Percentiles rank a stretch among this genome's conserved stretches.
phyloP scores from a whole-genome alignment of 129 eudicot species.

The Helianthus annuus region DNA sequence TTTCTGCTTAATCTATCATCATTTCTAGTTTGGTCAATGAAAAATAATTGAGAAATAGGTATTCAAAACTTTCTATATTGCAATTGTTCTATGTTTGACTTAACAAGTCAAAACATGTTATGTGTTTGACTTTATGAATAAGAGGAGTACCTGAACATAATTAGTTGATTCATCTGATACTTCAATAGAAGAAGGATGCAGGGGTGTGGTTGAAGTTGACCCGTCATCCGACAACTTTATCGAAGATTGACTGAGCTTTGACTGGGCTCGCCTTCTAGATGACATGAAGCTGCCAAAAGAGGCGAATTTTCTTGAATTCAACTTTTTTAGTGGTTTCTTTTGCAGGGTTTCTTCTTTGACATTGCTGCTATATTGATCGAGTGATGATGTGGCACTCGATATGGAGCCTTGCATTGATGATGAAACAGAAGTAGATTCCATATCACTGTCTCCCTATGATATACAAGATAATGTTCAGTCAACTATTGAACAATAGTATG shows the following conservation, averaged over 20 bases:
- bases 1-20: not conserved
- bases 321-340: slow-evolving; percentile 33
- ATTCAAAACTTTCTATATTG: not conserved
- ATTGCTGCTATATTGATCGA: slow-evolving; percentile 31
- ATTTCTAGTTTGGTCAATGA: too few relatives aligned
- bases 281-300: slow-evolving; percentile 54
- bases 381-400: slow-evolving; percentile 27
- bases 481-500: not conserved
- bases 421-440: slow-evolving; percentile 47
- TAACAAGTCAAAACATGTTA: not conserved
- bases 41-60: not conserved
- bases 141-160: slow-evolving; percentile 35
- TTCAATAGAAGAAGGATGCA: slow-evolving; percentile 34
- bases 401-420: slow-evolving; percentile 54
- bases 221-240: slow-evolving; percentile 18
- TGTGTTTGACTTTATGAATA: slow-evolving; percentile 7
- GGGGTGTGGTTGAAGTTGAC: slow-evolving; percentile 21
- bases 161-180: slow-evolving; percentile 47
- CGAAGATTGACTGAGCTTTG: slow-evolving; percentile 46
- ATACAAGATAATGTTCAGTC: slow-evolving; percentile 15
- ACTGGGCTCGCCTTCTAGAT: slow-evolving; percentile 48
- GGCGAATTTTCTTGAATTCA: slow-evolving; percentile 32
- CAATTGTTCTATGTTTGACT: slow-evolving; percentile 5
- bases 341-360: slow-evolving; percentile 26
- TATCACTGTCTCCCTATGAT: slow-evolving; percentile 59